Evolutionary conservation across 1,139 yeast genomes (phyloP), one percentile per base, ranked within the genome.

Genomic region (Sugiyamaella sp.): DNA sequence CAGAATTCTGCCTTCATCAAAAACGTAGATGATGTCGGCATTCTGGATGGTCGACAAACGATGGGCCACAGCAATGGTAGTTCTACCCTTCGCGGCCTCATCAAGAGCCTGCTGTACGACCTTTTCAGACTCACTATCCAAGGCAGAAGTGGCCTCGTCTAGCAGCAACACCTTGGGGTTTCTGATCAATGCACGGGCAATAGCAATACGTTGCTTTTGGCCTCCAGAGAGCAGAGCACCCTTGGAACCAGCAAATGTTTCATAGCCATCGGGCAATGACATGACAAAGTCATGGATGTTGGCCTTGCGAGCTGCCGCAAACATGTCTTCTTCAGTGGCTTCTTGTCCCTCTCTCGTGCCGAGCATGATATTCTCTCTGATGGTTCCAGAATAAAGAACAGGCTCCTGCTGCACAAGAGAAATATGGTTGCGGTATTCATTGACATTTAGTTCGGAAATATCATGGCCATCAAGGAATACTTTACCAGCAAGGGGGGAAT

Each of bases 331-430:
- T 27, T 79, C 80, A 1, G 81, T 75, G 22, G 82, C 81, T 52
- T 75, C 77, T 12, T 48, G 65, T 24, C 82, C 79, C 24, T 71
- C 70, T 4, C 80, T 78, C 46, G 83, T 65, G 1, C 98, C 98
- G 65, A 89, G 86, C 25, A 82, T 73, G 49, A 93, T 85, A 66
- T 93, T 91, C 43, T 90, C 96, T 51, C 84, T 77, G 35, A 91
- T 81, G 0, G 95, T 82, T 2, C 97, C 98, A 45, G 96, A 87
- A 76, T 90, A 89, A 49, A 91, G 74, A 12, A 87, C 77, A 0
- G 96, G 95, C 71, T 91, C 98, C 66, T 88, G 97, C 53, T 74
- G 74, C 2, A 91, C 98, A 58, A 89, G 84, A 1, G 97, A 96
- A 42, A 90, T 71, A 56, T 83, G 80, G 42, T 82, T 74, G 60